A percentile compares a stretch with the other conserved stretches of the same genome.
Conservation (phyloP, 2,329 filamentous ascomycete genomes). For the Neoarthrinium moseri region DNA sequence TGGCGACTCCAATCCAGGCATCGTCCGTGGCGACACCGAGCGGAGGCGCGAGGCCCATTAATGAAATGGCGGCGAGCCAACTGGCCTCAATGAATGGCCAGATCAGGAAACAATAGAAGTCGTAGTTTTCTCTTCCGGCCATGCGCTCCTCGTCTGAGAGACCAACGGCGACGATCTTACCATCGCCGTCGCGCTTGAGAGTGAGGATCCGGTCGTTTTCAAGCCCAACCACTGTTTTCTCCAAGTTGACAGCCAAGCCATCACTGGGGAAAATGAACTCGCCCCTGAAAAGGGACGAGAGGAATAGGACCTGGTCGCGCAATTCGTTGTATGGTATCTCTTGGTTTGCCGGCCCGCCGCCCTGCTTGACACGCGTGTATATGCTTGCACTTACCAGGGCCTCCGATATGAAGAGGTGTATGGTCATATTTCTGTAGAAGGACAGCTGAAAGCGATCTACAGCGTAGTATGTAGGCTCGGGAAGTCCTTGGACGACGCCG, state of each 20-base stretch:
- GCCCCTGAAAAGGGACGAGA: constrained; percentile 89
- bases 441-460: constrained; percentile 96
- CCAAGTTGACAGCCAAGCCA: constrained; percentile 76
- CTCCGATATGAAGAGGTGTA: constrained; percentile 94
- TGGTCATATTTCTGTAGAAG: constrained; percentile 99
- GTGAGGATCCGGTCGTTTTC: constrained; percentile 77
- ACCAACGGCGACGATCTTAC: constrained; percentile 65
- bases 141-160: constrained; percentile 74
- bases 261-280: constrained; percentile 97
- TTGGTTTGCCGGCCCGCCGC: constrained; percentile 80
- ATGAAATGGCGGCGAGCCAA: constrained; percentile 86
- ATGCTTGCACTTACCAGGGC: constrained; percentile 86
- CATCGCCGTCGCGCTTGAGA: constrained; percentile 56
- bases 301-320: constrained; percentile 77
- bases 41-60: constrained; percentile 84
- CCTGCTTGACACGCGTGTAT: constrained; percentile 87
- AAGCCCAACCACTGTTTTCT: constrained; percentile 73
- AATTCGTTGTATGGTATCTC: constrained; percentile 74
- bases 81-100: constrained; percentile 97
- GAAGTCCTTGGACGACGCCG: constrained; percentile 72
- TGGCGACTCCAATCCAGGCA: constrained; percentile 75
- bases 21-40: constrained; percentile 50
- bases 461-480: constrained; percentile 90
- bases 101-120: constrained; percentile 98
- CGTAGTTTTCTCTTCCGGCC: constrained; percentile 87